phyloP scores from a whole-genome alignment of 495 filamentous ascomycete genomes.

The Neurospora sp. region DNA sequence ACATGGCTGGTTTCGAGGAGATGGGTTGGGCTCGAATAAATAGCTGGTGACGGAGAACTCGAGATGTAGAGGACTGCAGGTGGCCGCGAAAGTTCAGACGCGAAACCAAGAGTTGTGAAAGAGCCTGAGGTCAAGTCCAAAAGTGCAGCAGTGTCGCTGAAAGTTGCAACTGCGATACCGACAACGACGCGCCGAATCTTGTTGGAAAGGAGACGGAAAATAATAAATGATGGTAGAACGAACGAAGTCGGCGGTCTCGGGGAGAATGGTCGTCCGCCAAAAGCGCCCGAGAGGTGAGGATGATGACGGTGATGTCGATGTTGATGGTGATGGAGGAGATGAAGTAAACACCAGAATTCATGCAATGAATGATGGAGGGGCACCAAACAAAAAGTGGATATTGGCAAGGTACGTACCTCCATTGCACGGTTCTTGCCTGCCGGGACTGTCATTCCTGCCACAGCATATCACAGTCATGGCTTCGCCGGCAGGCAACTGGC shows the following conservation, averaged over 20 bases:
- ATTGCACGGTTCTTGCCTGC: not conserved
- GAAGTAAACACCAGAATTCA: not conserved
- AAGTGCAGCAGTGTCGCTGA: too few species aligned
- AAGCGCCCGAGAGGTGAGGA: too few species aligned
- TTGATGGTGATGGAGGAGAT: too few species aligned
- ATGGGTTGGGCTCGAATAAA: not conserved
- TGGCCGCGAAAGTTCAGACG: not conserved
- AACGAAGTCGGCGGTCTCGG: too few species aligned
- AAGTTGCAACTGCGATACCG: not conserved
- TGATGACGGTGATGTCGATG: too few species aligned
- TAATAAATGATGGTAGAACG: not conserved
- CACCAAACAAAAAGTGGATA: not conserved
- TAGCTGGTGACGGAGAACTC: not conserved
- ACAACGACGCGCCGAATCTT: not conserved
- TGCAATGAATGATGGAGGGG: not conserved
- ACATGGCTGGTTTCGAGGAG: not conserved
- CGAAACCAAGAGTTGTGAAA: too few species aligned
- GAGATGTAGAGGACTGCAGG: not conserved
- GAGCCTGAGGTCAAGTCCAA: not conserved
- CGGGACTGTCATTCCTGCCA: not conserved
- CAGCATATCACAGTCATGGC: not conserved
- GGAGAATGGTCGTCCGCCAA: too few species aligned
- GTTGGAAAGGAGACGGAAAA: not conserved
- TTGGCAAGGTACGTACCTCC: not conserved
- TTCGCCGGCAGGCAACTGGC: not conserved